phyloP scores from a whole-genome alignment of 805 yeast genomes.

The Cyberlindnera maclurae region DNA sequence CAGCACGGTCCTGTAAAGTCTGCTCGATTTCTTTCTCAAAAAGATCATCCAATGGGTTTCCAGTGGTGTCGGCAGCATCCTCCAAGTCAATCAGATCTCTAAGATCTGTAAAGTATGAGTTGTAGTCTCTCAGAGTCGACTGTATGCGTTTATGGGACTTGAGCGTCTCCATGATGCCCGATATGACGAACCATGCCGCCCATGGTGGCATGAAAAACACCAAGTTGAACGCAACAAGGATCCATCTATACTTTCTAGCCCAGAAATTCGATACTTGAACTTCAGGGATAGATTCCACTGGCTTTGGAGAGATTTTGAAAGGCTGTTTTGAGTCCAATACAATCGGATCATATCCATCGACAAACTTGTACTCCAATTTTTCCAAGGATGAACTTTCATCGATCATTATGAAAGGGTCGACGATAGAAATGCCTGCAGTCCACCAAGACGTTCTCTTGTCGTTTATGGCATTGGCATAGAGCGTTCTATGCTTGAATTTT shows the following conservation, averaged over 20 bases:
- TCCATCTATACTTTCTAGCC: slow-evolving; percentile 40
- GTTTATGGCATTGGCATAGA: slow-evolving; percentile 72
- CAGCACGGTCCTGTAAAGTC: slow-evolving; percentile 53
- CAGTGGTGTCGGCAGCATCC: slow-evolving; percentile 1
- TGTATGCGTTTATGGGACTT: slow-evolving; percentile 34
- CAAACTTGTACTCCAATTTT: slow-evolving; percentile 32
- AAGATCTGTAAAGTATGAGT: slow-evolving; percentile 19
- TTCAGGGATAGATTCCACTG: slow-evolving; percentile 6
- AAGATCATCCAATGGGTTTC: slow-evolving; percentile 9
- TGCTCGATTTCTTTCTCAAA: slow-evolving; percentile 27
- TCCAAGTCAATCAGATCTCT: slow-evolving; percentile 11
- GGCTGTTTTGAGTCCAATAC: slow-evolving; percentile 46
- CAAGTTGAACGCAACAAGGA: slow-evolving; percentile 36
- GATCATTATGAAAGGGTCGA: slow-evolving; percentile 50
- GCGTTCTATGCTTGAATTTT: slow-evolving; percentile 42
- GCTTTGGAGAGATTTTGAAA: slow-evolving; percentile 24
- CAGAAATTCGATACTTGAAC: slow-evolving; percentile 23
- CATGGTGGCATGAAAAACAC: slow-evolving; percentile 56
- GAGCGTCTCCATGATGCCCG: slow-evolving; percentile 33
- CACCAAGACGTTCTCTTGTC: slow-evolving; percentile 81
- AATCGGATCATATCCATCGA: slow-evolving; percentile 48
- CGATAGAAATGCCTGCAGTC: slow-evolving; percentile 62
- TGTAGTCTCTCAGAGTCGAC: slow-evolving; percentile 22
- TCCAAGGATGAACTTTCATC: slow-evolving; percentile 38
- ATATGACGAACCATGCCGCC: slow-evolving; percentile 48